Conservation (phyloP, 768 basidiomycete species). For the Pisolithus albus region DNA sequence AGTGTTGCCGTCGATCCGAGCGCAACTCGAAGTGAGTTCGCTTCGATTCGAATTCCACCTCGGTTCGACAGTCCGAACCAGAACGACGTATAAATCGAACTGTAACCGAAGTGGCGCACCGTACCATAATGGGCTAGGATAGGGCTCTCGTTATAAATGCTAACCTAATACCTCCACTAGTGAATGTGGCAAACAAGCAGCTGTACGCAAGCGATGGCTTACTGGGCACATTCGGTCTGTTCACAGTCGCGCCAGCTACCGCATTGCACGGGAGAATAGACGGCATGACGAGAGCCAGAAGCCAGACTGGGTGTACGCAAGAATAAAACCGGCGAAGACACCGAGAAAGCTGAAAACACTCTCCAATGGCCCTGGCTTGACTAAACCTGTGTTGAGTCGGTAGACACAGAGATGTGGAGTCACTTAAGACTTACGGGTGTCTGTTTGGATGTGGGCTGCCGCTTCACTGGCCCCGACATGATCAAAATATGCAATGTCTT, state of each 20-base stretch:
- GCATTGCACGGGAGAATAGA: slow-evolving; percentile 80
- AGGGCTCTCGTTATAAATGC: no score
- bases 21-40: no score
- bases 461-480: slow-evolving; percentile 90
- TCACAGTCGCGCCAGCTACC: slow-evolving; percentile 67
- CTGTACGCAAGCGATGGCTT: slow-evolving; percentile 22
- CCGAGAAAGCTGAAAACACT: slow-evolving; percentile 69
- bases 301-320: slow-evolving; percentile 68
- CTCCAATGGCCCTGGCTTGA: slow-evolving; percentile 88
- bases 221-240: slow-evolving; percentile 62
- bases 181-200: background rate
- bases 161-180: no score
- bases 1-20: no score
- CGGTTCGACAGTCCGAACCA: no score
- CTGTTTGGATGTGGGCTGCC: slow-evolving; percentile 28
- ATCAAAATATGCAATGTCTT: slow-evolving; percentile 88
- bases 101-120: no score
- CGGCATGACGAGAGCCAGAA: slow-evolving; percentile 75
- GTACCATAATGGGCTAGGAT: no score
- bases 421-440: slow-evolving; percentile 61
- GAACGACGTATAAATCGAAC: no score
- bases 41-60: no score
- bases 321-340: slow-evolving; percentile 71
- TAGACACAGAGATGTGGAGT: background rate
- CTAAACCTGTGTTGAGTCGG: slow-evolving; percentile 47